Evolutionary conservation across 2,329 filamentous ascomycete genomes (phyloP), one percentile per base, ranked within the genome.

Genomic region (Trichoderma afroharzianum): DNA sequence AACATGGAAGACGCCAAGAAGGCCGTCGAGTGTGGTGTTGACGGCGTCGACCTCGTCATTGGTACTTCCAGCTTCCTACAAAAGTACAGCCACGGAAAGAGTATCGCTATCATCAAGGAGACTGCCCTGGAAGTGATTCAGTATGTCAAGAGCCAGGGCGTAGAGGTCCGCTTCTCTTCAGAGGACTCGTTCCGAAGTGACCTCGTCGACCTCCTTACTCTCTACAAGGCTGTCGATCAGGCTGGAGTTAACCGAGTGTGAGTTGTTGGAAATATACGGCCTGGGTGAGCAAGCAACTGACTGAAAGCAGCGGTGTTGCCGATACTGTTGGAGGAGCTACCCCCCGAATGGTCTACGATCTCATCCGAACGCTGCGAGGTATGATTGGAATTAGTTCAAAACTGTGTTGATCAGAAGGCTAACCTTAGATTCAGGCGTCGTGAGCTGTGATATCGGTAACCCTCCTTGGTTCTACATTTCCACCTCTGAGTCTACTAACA

Each of bases 61-160:
- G 93, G 93, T 73, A 96, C 93, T 33, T 95, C 92, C 33, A 91
- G 89, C 67, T 93, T 93, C 81, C 88, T 97, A 67, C 90, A 92
- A 81, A 91, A 96, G 82, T 92, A 96, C 85, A 93, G 90, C 71
- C 93, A 96, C 82, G 93, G 94, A 80, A 97, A 97, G 88, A 92
- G 94, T 78, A 95, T 97, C 90, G 91, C 89, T 76, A 92, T 91
- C 79, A 94, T 82, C 72, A 75, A 86, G 83, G 92, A 93, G 84
- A 88, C 91, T 43, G 93, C 93, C 71, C 89, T 95, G 73, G 93
- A 95, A 81, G 93, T 96, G 73, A 95, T 96, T 74, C 85, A 94
- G 78, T 95, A 91, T 79, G 91, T 96, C 85, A 95, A 95, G 87
- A 89, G 85, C 67, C 74, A 76, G 75, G 76, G 75, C 11, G 72